phyloP scores from a whole-genome alignment of 1,139 yeast genomes.

The Arxiozyma slooffiae region DNA sequence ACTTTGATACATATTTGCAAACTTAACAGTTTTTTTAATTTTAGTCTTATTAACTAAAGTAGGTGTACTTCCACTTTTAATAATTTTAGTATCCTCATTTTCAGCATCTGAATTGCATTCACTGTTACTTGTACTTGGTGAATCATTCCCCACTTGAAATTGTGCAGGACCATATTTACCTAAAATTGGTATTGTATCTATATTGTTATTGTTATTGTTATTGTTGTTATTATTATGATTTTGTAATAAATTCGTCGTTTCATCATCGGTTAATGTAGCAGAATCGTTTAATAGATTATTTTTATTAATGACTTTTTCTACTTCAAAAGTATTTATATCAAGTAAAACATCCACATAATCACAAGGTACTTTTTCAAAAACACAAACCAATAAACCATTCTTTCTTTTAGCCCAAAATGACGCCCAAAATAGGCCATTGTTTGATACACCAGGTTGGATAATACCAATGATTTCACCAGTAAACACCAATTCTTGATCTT shows the following conservation, averaged over 20 bases:
- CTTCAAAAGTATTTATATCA: constrained; percentile 20
- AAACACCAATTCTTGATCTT: constrained; percentile 38
- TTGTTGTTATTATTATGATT: background rate
- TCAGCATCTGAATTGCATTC: constrained; percentile 2
- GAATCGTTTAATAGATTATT: constrained; percentile 12
- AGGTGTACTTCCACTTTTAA: background rate
- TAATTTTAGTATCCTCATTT: background rate
- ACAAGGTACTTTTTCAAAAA: constrained; percentile 81
- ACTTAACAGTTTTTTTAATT: constrained; percentile 27
- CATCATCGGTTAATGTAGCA: background rate
- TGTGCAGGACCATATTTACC: background rate
- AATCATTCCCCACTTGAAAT: constrained; percentile 1
- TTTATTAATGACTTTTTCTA: constrained; percentile 20
- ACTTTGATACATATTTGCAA: constrained; percentile 25
- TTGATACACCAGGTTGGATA: constrained; percentile 34
- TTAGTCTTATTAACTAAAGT: background rate
- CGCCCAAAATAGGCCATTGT: constrained; percentile 53
- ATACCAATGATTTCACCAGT: constrained; percentile 51
- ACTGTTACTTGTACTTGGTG: background rate
- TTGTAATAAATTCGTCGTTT: background rate
- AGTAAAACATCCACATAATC: constrained; percentile 63
- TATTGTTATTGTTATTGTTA: background rate
- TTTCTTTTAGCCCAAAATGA: constrained; percentile 82
- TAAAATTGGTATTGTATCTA: background rate
- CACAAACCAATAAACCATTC: constrained; percentile 64